phyloP scores from a whole-genome alignment of 306 rosid species.

The Cicer judaicum region DNA sequence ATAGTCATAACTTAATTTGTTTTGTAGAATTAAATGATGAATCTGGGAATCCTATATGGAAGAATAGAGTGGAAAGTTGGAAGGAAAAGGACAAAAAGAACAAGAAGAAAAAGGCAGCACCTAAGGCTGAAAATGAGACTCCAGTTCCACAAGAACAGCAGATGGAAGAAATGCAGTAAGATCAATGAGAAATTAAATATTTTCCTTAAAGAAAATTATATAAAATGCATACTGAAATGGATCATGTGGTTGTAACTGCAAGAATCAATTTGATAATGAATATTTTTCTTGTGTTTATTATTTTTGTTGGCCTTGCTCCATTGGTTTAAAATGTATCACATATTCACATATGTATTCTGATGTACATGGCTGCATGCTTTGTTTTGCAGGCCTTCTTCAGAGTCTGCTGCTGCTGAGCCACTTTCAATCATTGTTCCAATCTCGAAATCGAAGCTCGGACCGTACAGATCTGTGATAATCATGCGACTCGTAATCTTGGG shows the following conservation, averaged over 20 bases:
- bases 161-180: slow-evolving; percentile 83
- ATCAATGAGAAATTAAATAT: slow-evolving; percentile 27
- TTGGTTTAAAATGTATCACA: no score
- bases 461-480: slow-evolving; percentile 73
- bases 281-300: no score
- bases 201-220: background rate
- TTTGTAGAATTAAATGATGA: slow-evolving; percentile 79
- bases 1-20: slow-evolving; percentile 42
- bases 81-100: slow-evolving; percentile 93
- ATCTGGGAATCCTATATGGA: slow-evolving; percentile 97
- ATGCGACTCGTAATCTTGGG: slow-evolving; percentile 74
- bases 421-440: slow-evolving; percentile 72
- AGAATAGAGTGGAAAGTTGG: slow-evolving; percentile 98
- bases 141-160: slow-evolving; percentile 80
- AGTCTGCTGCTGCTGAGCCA: slow-evolving; percentile 61
- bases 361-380: slow-evolving; percentile 39
- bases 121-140: slow-evolving; percentile 60
- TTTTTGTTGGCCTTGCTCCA: no score
- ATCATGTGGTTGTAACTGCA: no score
- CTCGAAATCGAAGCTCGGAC: slow-evolving; percentile 65
- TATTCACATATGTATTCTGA: slow-evolving; percentile 7
- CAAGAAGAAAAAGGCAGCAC: slow-evolving; percentile 74
- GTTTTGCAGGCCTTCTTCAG: slow-evolving; percentile 62
- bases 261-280: no score
- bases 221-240: background rate